phyloP scores from a whole-genome alignment of 208 protist genomes.

The Porcisia deanei region DNA sequence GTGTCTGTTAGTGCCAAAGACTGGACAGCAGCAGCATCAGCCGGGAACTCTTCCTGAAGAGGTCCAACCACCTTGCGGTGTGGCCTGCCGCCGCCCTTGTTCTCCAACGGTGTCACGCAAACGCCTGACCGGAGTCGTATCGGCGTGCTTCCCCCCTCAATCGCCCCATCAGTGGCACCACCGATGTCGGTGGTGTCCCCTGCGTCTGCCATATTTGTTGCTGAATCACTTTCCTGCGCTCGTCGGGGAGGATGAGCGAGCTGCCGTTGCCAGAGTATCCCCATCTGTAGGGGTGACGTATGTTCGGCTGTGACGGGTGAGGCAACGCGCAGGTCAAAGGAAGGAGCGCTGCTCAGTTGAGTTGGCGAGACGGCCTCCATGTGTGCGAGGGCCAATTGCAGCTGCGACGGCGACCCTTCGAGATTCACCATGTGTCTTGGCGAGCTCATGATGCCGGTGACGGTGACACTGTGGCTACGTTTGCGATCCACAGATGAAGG shows the following conservation, averaged over 20 bases:
- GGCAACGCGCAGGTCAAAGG: slow-evolving; percentile 29
- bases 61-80: neutral
- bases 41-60: neutral
- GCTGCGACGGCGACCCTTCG: slow-evolving; percentile 22
- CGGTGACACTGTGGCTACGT: neutral
- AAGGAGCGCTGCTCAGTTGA: slow-evolving; percentile 25
- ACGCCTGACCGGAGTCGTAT: neutral
- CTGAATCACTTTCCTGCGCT: neutral
- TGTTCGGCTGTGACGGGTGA: slow-evolving; percentile 1
- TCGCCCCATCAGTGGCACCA: neutral
- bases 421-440: slow-evolving; percentile 7
- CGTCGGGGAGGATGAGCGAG: neutral
- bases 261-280: slow-evolving; percentile 3
- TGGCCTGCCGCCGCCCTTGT: neutral
- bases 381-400: slow-evolving; percentile 20
- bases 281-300: slow-evolving; percentile 10
- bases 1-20: neutral
- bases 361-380: slow-evolving; percentile 31
- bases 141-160: neutral
- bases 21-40: neutral
- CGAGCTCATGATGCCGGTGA: neutral
- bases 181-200: neutral
- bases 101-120: neutral
- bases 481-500: neutral
- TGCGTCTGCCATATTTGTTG: neutral